Base-by-base conservation (phyloP, 1,139 yeast genomes). In the Pichia sorboxylosa region DNA sequence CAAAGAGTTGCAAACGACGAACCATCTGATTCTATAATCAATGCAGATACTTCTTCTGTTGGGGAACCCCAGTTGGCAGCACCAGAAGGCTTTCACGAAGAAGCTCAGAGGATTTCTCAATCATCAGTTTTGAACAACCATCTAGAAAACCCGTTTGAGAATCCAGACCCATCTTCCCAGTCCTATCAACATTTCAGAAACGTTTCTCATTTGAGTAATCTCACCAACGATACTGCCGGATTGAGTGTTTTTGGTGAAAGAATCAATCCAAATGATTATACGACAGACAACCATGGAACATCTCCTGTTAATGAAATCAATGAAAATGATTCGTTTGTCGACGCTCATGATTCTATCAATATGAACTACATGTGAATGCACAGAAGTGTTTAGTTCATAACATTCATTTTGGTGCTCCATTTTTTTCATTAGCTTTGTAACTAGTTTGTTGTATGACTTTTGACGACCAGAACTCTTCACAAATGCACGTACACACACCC, bases 211-310 rank as follows among this genome's bases (percentile, higher is more conserved):
- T 2, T 32, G 4, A 33, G 35, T 20, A 33, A 30, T 9, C 5
- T 34, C 11, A 34, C 40, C 6, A 35, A 24, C 20, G 29, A 18
- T 28, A 37, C 40, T 9, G 32, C 25, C 13, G 38, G 24, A 9
- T 27, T 37, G 6, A 37, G 40, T 20, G 38, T 34, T 9, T 30
- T 19, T 17, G 40, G 40, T 13, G 40, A 37, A 24, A 27, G 34
- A 13, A 37, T 37, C 7, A 25, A 34, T 16, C 11, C 34, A 13
- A 24, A 14, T 26, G 35, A 33, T 24, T 29, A 29, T 17, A n/a
- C n/a, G n/a, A n/a, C n/a, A n/a, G n/a, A n/a, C n/a, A n/a, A n/a
- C n/a, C n/a, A n/a, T n/a, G n/a, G n/a, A n/a, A n/a, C n/a, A n/a
- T n/a, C n/a, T n/a, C n/a, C n/a, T n/a, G n/a, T n/a, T n/a, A n/a